A percentile compares a stretch with the other conserved stretches of the same genome.
Evolutionary conservation across 139 green algal genomes (phyloP).

Genomic region (Picochlorum sp.): DNA sequence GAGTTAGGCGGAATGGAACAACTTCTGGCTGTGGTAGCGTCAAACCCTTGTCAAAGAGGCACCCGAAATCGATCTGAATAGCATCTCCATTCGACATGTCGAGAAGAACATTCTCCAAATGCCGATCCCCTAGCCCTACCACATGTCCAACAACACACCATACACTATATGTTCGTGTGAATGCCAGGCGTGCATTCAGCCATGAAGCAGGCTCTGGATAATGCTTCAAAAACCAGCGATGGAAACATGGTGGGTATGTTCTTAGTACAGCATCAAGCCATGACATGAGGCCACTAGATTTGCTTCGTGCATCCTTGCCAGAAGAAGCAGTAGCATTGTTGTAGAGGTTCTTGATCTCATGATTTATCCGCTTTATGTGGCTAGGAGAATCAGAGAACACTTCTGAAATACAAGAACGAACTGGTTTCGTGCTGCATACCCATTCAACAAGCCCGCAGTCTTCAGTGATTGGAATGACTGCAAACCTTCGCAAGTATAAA

Average conservation of each 20-base stretch:
- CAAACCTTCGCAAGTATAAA: constrained; percentile 69
- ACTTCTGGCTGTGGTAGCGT: constrained; percentile 77
- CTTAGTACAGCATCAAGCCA: constrained; percentile 54
- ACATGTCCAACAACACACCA: constrained; percentile 61
- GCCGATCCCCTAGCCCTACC: constrained; percentile 76
- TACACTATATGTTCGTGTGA: constrained; percentile 64
- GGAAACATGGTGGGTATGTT: constrained; percentile 72
- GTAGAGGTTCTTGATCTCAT: constrained; percentile 22
- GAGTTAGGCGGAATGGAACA: constrained; percentile 94
- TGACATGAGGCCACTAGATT: background rate
- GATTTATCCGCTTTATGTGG: constrained; percentile 11
- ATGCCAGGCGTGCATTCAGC: constrained; percentile 66
- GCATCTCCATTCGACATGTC: constrained; percentile 42
- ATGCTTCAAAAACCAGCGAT: constrained; percentile 65
- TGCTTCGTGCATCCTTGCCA: constrained; percentile 28
- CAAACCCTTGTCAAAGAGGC: constrained; percentile 85
- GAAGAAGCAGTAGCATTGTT: constrained; percentile 49
- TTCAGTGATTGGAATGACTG: constrained; percentile 86
- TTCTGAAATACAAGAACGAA: constrained; percentile 55
- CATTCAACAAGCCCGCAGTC: constrained; percentile 85
- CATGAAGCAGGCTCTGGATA: constrained; percentile 79
- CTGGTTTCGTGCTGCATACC: constrained; percentile 55
- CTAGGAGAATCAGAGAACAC: constrained; percentile 45
- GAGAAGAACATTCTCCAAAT: constrained; percentile 96
- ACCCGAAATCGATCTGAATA: constrained; percentile 94